Conservation (phyloP, 1,139 yeast species). For the Zygotorulaspora mrakii region DNA sequence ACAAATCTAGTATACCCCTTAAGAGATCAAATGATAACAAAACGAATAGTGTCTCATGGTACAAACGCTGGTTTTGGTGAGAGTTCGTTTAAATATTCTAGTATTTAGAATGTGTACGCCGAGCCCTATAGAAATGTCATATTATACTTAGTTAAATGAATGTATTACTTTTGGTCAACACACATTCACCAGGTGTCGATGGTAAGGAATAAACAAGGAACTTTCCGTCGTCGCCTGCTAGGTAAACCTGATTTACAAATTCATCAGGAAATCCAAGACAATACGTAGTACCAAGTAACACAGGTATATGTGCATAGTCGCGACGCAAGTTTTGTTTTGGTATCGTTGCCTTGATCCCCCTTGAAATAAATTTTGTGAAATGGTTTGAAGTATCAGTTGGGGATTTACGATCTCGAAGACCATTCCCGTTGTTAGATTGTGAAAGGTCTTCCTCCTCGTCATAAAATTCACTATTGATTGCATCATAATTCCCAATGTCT, state of each 20-base stretch:
- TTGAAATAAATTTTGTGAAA: conserved; percentile 27
- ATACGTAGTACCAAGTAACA: conserved; percentile 21
- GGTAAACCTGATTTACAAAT: conserved; percentile 28
- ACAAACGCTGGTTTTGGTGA: conserved; percentile 19
- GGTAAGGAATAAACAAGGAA: conserved; percentile 32
- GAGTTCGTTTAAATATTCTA: conserved; percentile 1
- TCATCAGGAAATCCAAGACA: conserved; percentile 35
- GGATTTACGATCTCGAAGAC: conserved; percentile 9
- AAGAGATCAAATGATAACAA: neutral
- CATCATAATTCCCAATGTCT: conserved; percentile 5
- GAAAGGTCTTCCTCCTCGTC: conserved; percentile 14
- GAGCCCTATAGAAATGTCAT: too few species aligned
- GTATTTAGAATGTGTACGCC: too few species aligned
- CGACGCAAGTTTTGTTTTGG: conserved; percentile 33
- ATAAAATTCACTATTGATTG: conserved; percentile 8
- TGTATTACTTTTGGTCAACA: conserved; percentile 28
- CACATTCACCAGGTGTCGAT: conserved; percentile 29
- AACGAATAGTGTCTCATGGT: conserved; percentile 17
- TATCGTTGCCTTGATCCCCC: conserved; percentile 28
- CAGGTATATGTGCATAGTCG: conserved; percentile 33
- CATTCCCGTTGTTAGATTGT: conserved; percentile 9
- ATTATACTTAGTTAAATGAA: conserved; percentile 18
- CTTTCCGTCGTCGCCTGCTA: conserved; percentile 32
- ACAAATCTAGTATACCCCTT: neutral
- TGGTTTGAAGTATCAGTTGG: conserved; percentile 25